Evolutionary conservation across 768 basidiomycete genomes (phyloP).

Genomic region (Hygrophoropsis aurantiaca): DNA sequence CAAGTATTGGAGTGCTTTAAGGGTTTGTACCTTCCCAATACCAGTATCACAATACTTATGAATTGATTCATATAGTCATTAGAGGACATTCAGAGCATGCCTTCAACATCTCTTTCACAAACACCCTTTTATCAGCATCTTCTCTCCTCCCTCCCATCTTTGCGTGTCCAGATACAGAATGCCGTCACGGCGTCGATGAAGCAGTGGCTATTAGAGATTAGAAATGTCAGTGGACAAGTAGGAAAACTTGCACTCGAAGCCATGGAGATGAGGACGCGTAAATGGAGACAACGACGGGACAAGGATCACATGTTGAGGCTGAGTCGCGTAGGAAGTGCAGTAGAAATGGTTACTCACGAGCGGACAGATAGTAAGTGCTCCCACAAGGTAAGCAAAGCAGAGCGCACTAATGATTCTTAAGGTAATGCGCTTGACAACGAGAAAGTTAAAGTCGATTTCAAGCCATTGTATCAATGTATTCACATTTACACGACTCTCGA

Average conservation of each 20-base stretch:
- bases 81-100: conserved; percentile 92
- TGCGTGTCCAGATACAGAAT: conserved; percentile 86
- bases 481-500: conserved; percentile 94
- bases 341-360: conserved; percentile 90
- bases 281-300: conserved; percentile 83
- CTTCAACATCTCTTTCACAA: conserved; percentile 83
- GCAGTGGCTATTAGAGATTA: conserved; percentile 93
- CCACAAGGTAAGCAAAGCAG: background rate
- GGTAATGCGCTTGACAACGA: conserved; percentile 94
- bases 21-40: conserved; percentile 55
- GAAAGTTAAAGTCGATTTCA: conserved; percentile 86
- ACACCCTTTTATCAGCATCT: conserved; percentile 93
- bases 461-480: conserved; percentile 93
- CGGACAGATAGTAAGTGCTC: conserved; percentile 82
- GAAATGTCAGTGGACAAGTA: conserved; percentile 83
- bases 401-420: conserved; percentile 31
- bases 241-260: conserved; percentile 86
- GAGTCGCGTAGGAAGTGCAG: conserved; percentile 85
- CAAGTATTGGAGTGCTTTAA: conserved; percentile 94
- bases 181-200: conserved; percentile 94
- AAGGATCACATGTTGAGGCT: conserved; percentile 76
- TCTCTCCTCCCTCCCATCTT: conserved; percentile 86
- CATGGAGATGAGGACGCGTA: conserved; percentile 80
- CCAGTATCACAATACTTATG: conserved; percentile 28
- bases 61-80: conserved; percentile 63